phyloP scores from a whole-genome alignment of 2,329 filamentous ascomycete genomes.

The Fonsecaea multimorphosa region DNA sequence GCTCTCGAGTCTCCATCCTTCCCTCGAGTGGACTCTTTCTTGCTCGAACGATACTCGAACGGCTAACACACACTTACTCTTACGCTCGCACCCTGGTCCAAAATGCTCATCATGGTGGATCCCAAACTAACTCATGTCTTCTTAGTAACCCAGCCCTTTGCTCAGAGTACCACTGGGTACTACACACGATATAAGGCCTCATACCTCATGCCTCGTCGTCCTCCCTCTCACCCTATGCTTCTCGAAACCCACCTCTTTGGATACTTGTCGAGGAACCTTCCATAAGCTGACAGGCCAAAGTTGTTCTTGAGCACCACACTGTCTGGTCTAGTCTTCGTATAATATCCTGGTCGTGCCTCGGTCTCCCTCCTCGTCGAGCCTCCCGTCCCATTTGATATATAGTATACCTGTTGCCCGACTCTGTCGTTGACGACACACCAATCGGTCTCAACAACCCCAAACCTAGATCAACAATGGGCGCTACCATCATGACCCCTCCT shows the following conservation, averaged over 20 bases:
- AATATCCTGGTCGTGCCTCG: not conserved
- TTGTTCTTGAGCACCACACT: not conserved
- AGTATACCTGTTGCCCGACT: not conserved
- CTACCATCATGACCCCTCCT: conserved; percentile 38
- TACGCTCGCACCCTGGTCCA: not conserved
- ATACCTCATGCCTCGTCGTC: conserved; percentile 23
- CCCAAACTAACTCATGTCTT: conserved; percentile 13
- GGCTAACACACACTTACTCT: not conserved
- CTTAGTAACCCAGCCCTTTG: conserved; percentile 30
- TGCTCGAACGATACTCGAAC: conserved; percentile 1
- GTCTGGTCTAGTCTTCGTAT: conserved; percentile 9
- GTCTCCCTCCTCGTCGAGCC: conserved; percentile 1
- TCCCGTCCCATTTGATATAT: not conserved
- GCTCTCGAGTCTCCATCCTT: conserved; percentile 9
- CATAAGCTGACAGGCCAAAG: conserved; percentile 27
- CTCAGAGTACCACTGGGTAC: not conserved
- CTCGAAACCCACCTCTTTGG: conserved; percentile 9
- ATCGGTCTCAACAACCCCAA: not conserved
- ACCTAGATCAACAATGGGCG: conserved; percentile 24
- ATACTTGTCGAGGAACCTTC: conserved; percentile 3
- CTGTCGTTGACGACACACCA: not conserved
- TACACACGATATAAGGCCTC: conserved; percentile 32
- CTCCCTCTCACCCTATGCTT: conserved; percentile 19
- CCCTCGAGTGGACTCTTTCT: conserved; percentile 1
- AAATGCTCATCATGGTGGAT: conserved; percentile 17